A percentile compares a stretch with the other conserved stretches of the same genome.
phyloP scores from a whole-genome alignment of 2,329 filamentous ascomycete species.

The Verticillium longisporum region DNA sequence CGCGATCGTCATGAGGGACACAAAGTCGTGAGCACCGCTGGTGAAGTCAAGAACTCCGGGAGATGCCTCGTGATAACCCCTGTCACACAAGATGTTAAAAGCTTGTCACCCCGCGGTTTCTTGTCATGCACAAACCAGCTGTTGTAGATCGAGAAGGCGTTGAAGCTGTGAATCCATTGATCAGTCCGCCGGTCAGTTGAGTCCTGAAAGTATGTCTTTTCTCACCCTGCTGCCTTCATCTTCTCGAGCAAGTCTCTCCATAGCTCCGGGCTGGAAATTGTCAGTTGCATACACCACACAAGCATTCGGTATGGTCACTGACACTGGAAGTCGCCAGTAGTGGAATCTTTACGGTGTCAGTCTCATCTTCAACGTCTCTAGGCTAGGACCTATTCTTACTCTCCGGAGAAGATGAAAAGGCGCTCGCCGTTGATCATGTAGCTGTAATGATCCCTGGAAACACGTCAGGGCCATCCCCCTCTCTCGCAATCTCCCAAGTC shows the following conservation, averaged over 20 bases:
- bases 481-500: not conserved
- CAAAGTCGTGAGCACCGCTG: conserved; percentile 36
- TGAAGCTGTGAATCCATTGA: conserved; percentile 23
- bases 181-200: not conserved
- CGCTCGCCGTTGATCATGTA: conserved; percentile 31
- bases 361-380: not conserved
- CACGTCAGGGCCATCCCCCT: not conserved
- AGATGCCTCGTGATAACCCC: conserved; percentile 29
- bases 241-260: conserved; percentile 35
- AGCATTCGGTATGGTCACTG: conserved; percentile 3
- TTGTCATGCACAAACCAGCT: conserved; percentile 17
- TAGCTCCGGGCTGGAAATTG: conserved; percentile 19
- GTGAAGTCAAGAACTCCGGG: conserved; percentile 28
- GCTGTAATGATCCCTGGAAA: conserved; percentile 31
- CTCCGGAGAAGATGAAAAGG: conserved; percentile 34
- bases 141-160: conserved; percentile 34
- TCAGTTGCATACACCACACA: not conserved
- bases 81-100: not conserved
- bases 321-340: conserved; percentile 35
- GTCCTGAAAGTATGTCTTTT: not conserved
- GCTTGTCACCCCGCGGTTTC: no score
- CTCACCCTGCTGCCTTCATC: conserved; percentile 31
- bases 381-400: conserved; percentile 16
- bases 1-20: conserved; percentile 36
- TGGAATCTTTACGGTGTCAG: conserved; percentile 24